A percentile compares a stretch with the other conserved stretches of the same genome.
Evolutionary conservation across 495 filamentous ascomycete genomes (phyloP).

Genomic region (Acidomyces sp.): DNA sequence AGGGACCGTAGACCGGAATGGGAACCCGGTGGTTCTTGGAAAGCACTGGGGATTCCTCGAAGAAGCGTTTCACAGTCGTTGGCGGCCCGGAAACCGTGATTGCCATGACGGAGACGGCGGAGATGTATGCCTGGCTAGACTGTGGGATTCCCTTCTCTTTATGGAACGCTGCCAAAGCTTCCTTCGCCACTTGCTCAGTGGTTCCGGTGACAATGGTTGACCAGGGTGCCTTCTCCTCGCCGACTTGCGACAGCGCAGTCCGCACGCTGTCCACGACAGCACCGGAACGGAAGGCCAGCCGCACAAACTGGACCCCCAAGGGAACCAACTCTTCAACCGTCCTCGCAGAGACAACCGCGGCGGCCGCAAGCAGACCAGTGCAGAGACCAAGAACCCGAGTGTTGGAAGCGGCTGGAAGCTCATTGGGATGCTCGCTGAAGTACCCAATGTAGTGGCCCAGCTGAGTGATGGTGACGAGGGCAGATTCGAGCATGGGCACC

Average conservation of each 20-base stretch:
- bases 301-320: slow-evolving; percentile 54
- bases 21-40: slow-evolving; percentile 43
- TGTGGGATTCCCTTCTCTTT: slow-evolving; percentile 43
- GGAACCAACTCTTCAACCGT: slow-evolving; percentile 56
- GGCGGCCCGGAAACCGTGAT: slow-evolving; percentile 74
- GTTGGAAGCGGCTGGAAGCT: slow-evolving; percentile 30
- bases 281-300: slow-evolving; percentile 62
- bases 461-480: slow-evolving; percentile 56
- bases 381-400: slow-evolving; percentile 51
- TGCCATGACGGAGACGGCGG: slow-evolving; percentile 54
- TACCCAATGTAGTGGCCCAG: slow-evolving; percentile 65
- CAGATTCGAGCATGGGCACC: slow-evolving; percentile 50
- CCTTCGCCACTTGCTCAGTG: slow-evolving; percentile 33
- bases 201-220: slow-evolving; percentile 40
- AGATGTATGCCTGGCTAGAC: slow-evolving; percentile 56
- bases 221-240: slow-evolving; percentile 42
- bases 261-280: slow-evolving; percentile 42
- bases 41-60: slow-evolving; percentile 38
- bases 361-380: slow-evolving; percentile 58
- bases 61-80: slow-evolving; percentile 43
- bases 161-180: slow-evolving; percentile 40
- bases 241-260: slow-evolving; percentile 36
- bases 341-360: slow-evolving; percentile 54
- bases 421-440: slow-evolving; percentile 38
- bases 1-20: slow-evolving; percentile 67